Conservation (phyloP, 208 protist species). For the Acanthamoeba quina region DNA sequence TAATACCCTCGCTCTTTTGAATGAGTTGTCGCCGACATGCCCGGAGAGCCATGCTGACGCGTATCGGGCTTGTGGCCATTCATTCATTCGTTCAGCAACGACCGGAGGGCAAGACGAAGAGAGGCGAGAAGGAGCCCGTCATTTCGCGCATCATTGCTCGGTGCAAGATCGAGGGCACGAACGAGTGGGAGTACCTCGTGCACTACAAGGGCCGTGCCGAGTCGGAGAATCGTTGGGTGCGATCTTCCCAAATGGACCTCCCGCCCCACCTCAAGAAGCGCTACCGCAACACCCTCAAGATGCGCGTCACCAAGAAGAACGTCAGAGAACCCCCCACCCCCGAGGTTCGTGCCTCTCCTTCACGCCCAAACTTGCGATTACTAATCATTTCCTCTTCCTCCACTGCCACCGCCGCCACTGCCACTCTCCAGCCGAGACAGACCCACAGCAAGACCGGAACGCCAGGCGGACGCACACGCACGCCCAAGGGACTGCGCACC, state of each 20-base stretch:
- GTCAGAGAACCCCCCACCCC: neutral
- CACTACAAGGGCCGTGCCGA: constrained; percentile 45
- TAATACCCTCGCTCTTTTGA: neutral
- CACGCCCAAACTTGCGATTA: neutral
- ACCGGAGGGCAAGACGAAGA: neutral
- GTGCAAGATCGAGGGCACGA: constrained; percentile 17
- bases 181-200: constrained; percentile 63
- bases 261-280: constrained; percentile 24
- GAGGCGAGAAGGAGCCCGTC: constrained; percentile 13
- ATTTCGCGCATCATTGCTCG: constrained; percentile 57
- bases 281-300: constrained; percentile 53
- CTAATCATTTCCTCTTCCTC: too few relatives aligned
- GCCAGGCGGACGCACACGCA: neutral
- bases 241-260: neutral
- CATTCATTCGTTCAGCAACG: neutral
- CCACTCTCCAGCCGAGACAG: neutral
- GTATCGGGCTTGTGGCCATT: neutral
- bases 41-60: neutral
- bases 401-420: too few relatives aligned
- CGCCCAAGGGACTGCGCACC: constrained; percentile 44
- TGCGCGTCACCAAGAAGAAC: constrained; percentile 35
- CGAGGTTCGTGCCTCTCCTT: neutral
- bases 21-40: neutral
- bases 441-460: constrained; percentile 17
- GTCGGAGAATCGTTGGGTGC: constrained; percentile 43